Evolutionary conservation across 768 basidiomycete genomes (phyloP), one percentile per base, ranked within the genome.

Genomic region (Termitomyces heimii): DNA sequence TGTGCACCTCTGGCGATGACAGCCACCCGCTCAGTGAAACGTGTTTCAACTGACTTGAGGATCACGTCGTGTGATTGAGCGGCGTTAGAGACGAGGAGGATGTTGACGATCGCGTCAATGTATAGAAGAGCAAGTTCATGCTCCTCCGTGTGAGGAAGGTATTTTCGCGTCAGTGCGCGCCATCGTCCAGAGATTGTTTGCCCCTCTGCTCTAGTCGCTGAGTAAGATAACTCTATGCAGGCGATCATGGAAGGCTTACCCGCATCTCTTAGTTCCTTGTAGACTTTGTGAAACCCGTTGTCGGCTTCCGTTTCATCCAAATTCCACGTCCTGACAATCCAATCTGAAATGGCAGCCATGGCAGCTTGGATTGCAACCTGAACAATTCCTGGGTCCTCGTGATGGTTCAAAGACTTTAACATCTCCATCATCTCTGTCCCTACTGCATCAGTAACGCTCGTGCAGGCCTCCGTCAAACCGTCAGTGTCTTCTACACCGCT

Each of bases 281-380:
- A 76, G 44, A 76, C 61, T 39, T 61, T 63, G 46, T 44, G 77
- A 61, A 71, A 71, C 62, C 80, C 66, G 56, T 72, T 73, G 53
- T 79, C 78, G 55, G 74, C 74, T 44, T 78, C 77, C 2, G 75
- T 75, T 40, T 76, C 75, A 59, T 79, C 79, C 56, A 80, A 75
- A 60, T 75, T 77, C 80, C 80, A 81, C 1, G 79, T 75, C 16
- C 71, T 73, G 52, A 78, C 70, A 40, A 80, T 77, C 80, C 80
- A 80, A 48, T 78, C 74, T 1, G 75, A 70, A 60, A 79, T 79
- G 7, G 77, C 77, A 20, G 72, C 62, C 70, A 80, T 72, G 26
- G 73, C 74, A 29, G 74, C 71, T 59, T 77, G 76, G 58, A 81
- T 68, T 6, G 77, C 78, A 44, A 79, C 72, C 45, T 77, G 76